Conservation (phyloP, 768 basidiomycete genomes). For the Filobasidium wieringae region DNA sequence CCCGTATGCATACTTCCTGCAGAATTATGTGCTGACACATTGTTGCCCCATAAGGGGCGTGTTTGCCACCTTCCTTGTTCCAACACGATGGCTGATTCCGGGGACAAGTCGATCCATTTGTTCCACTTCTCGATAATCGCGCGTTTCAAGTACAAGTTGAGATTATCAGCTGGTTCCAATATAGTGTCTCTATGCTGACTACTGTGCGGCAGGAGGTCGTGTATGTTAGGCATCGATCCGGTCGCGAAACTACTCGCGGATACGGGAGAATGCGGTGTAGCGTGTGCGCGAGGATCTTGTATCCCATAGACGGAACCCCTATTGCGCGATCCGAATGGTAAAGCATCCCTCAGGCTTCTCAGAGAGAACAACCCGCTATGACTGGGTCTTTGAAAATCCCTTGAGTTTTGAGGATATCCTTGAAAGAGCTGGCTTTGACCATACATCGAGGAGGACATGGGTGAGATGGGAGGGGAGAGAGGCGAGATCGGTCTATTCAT, state of each 20-base stretch:
- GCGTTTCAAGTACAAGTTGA: slow-evolving; percentile 8
- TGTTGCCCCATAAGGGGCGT: slow-evolving; percentile 1
- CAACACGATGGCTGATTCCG: background rate
- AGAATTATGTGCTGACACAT: background rate
- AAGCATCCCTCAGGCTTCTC: background rate
- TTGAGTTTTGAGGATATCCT: too few species aligned
- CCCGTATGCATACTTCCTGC: background rate
- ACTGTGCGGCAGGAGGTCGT: background rate
- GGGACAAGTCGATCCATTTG: slow-evolving; percentile 13
- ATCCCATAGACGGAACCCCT: background rate
- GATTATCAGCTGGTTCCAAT: slow-evolving; percentile 9
- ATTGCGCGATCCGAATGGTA: background rate
- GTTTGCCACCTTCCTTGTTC: slow-evolving; percentile 1
- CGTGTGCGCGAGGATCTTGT: too few species aligned
- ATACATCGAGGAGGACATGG: background rate
- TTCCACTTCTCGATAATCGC: slow-evolving; percentile 9
- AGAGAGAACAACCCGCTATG: background rate
- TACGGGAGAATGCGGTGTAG: background rate
- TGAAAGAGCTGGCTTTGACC: too few species aligned
- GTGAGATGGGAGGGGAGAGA: background rate
- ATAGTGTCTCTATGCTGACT: background rate
- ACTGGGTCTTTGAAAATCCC: too few species aligned
- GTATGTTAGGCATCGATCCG: background rate
- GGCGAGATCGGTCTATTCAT: background rate
- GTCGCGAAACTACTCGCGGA: background rate